Percentiles rank a stretch among this genome's conserved stretches.
phyloP scores from a whole-genome alignment of 1,139 yeast genomes.

The Candida gigantensis region DNA sequence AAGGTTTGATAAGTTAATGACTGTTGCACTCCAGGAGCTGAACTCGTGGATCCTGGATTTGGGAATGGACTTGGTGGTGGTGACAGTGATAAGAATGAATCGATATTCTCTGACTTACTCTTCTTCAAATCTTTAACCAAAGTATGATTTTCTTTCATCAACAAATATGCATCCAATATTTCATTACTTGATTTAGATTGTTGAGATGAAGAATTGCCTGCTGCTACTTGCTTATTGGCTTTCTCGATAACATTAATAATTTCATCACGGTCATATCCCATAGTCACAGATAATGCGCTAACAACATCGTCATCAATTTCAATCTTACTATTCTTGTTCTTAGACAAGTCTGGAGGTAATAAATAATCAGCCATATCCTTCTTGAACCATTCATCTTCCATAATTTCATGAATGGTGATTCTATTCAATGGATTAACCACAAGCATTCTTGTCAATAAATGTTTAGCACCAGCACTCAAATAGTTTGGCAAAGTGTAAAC shows the following conservation, averaged over 20 bases:
- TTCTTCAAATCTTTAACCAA: conserved; percentile 66
- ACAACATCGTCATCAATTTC: conserved; percentile 80
- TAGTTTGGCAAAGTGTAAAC: conserved; percentile 91
- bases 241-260: conserved; percentile 68
- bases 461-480: conserved; percentile 84
- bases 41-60: conserved; percentile 29
- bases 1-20: conserved; percentile 52
- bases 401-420: conserved; percentile 89
- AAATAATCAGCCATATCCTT: conserved; percentile 81
- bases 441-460: conserved; percentile 84
- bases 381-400: conserved; percentile 96
- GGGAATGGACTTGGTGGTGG: conserved; percentile 44
- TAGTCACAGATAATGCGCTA: conserved; percentile 73
- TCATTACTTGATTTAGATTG: conserved; percentile 49
- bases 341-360: conserved; percentile 64
- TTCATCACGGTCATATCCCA: conserved; percentile 93
- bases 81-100: conserved; percentile 50
- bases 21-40: conserved; percentile 48
- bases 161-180: conserved; percentile 85
- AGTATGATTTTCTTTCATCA: conserved; percentile 81
- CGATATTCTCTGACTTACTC: conserved; percentile 52
- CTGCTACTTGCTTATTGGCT: conserved; percentile 42
- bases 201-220: conserved; percentile 22
- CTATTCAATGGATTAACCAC: conserved; percentile 96
- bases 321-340: conserved; percentile 39